Percentiles rank a stretch among this genome's conserved stretches.
Conservation (phyloP, 2,329 filamentous ascomycete species). For the Chaetomiaceae sp. region DNA sequence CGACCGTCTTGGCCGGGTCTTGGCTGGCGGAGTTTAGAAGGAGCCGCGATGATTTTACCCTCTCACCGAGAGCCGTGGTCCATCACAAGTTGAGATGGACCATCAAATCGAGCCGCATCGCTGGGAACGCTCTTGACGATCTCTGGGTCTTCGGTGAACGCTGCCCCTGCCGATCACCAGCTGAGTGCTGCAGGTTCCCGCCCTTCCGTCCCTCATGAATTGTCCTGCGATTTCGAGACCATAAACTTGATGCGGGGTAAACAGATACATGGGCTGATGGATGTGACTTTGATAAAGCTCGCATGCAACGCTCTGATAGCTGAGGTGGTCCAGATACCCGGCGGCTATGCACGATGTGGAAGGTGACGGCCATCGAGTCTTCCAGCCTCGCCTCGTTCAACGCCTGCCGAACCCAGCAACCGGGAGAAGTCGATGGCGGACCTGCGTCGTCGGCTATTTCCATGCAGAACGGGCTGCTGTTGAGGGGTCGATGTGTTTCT, state of each 20-base stretch:
- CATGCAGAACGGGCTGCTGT: too few species aligned
- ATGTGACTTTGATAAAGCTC: not conserved
- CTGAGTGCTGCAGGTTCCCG: not conserved
- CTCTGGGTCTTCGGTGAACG: not conserved
- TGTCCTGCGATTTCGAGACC: not conserved
- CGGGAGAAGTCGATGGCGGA: too few species aligned
- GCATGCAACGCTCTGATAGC: not conserved
- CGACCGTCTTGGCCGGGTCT: not conserved
- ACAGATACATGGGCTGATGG: not conserved
- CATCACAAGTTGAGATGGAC: not conserved
- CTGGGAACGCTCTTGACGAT: not conserved
- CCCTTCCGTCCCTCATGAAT: not conserved
- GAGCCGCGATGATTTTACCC: too few species aligned
- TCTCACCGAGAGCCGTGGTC: too few species aligned
- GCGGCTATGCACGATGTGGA: not conserved
- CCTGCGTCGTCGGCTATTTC: too few species aligned
- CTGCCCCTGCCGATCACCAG: not conserved
- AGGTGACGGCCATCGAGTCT: not conserved
- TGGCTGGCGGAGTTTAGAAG: not conserved
- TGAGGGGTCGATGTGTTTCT: too few species aligned
- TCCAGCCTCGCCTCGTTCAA: too few species aligned
- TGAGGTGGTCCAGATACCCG: too few species aligned
- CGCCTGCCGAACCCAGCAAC: too few species aligned
- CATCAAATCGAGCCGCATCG: not conserved
- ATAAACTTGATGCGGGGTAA: not conserved